Percentiles rank a stretch among this genome's conserved stretches.
phyloP scores from a whole-genome alignment of 345 rosid genomes.

The Turnera subulata region DNA sequence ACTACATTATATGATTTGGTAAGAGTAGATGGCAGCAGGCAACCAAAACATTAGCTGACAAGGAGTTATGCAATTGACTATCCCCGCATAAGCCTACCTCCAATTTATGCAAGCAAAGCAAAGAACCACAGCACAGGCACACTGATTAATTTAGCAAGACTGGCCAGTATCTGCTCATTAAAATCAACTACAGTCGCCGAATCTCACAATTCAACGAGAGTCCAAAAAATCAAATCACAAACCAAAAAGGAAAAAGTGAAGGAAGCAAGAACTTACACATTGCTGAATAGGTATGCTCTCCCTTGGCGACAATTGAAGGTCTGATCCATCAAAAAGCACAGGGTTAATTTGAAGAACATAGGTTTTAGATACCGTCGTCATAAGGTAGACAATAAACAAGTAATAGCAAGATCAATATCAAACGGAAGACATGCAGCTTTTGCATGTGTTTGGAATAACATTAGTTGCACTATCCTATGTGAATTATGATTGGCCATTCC shows the following conservation, averaged over 20 bases:
- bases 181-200: neutral
- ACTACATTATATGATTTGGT: no score
- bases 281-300: slow-evolving; percentile 79
- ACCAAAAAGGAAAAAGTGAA: neutral
- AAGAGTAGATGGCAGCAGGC: neutral
- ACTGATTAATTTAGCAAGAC: neutral
- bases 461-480: no score
- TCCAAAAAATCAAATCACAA: neutral
- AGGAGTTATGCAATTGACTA: no score
- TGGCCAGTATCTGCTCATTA: neutral
- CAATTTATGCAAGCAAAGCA: neutral
- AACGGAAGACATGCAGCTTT: no score
- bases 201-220: neutral
- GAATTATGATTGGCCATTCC: no score
- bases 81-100: no score
- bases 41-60: no score
- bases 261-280: slow-evolving; percentile 42
- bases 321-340: slow-evolving; percentile 28
- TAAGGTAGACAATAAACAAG: no score
- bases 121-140: neutral
- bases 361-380: no score
- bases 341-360: neutral
- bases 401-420: no score
- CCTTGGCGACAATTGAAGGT: slow-evolving; percentile 68
- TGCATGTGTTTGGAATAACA: no score